These are phyloP conservation scores for Cyclospora cayetanensis DNA, from an alignment of 169 alveolate species.

Conservation along the genomic window DNA sequence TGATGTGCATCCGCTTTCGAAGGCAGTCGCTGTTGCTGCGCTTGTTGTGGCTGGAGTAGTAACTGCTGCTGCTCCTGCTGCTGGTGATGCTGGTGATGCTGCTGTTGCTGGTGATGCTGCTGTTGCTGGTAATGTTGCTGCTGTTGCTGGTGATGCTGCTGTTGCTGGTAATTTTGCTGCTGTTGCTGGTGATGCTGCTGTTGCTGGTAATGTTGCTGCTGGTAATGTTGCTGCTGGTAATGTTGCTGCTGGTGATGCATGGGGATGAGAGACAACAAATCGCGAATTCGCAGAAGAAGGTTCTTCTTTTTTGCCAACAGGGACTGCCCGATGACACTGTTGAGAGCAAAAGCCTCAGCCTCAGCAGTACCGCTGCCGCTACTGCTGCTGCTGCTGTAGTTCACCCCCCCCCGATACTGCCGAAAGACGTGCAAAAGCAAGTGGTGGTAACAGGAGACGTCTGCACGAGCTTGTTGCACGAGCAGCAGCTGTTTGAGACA, in stretches of 20 bases:
- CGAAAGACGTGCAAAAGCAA: neutral
- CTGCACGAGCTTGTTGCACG: conserved; percentile 25
- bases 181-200: neutral
- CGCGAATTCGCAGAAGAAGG: neutral
- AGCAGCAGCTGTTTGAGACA: conserved; percentile 17
- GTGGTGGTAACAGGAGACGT: conserved; percentile 27
- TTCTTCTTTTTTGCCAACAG: neutral
- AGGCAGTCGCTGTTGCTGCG: neutral
- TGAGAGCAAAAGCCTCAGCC: neutral
- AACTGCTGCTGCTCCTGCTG: neutral
- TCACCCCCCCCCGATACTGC: neutral
- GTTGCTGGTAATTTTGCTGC: neutral
- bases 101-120: neutral
- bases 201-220: neutral
- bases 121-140: neutral
- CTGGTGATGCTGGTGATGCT: neutral
- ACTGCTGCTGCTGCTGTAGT: neutral
- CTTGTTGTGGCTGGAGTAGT: neutral
- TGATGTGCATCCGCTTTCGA: neutral
- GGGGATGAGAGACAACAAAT: neutral
- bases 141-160: neutral
- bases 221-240: neutral
- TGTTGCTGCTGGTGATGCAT: neutral
- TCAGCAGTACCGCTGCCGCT: neutral
- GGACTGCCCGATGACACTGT: neutral